Evolutionary conservation across 176 grass and related monocot genomes (phyloP).

Genomic region (Panicum miliaceum): DNA sequence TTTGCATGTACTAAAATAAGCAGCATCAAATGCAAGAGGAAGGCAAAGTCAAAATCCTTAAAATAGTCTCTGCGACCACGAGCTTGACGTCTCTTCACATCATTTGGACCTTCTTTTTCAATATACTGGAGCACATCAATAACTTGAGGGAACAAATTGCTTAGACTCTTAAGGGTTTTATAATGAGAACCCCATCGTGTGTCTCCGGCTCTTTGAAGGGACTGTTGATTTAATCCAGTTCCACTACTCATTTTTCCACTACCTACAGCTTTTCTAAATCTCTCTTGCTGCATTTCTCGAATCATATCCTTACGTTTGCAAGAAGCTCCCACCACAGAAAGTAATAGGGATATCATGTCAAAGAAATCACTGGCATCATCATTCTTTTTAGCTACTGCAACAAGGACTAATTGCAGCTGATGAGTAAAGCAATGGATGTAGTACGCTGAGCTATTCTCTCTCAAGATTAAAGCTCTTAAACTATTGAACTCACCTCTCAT

Average conservation of each 20-base stretch:
- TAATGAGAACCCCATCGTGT: constrained; percentile 14
- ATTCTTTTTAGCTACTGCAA: constrained; percentile 30
- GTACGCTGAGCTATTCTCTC: background rate
- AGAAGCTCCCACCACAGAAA: background rate
- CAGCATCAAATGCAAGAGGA: background rate
- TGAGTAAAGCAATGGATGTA: background rate
- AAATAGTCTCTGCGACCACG: background rate
- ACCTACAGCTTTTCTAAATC: background rate
- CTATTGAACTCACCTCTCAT: background rate
- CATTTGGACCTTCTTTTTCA: background rate
- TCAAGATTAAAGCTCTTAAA: background rate
- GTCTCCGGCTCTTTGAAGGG: background rate
- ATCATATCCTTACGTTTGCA: constrained; percentile 22
- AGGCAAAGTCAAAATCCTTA: constrained; percentile 10
- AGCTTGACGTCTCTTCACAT: constrained; percentile 16
- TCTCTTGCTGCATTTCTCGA: constrained; percentile 11
- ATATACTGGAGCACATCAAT: constrained; percentile 15
- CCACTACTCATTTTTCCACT: background rate
- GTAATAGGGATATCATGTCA: background rate
- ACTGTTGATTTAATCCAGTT: constrained; percentile 14
- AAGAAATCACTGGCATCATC: constrained; percentile 37
- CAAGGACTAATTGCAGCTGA: background rate
- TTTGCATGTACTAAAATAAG: too few species aligned
- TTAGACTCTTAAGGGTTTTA: background rate
- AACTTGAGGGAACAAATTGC: constrained; percentile 26